Evolutionary conservation across 2,329 filamentous ascomycete species (phyloP), one percentile per base, ranked within the genome.

Genomic region (Cladobotryum mycophilum): DNA sequence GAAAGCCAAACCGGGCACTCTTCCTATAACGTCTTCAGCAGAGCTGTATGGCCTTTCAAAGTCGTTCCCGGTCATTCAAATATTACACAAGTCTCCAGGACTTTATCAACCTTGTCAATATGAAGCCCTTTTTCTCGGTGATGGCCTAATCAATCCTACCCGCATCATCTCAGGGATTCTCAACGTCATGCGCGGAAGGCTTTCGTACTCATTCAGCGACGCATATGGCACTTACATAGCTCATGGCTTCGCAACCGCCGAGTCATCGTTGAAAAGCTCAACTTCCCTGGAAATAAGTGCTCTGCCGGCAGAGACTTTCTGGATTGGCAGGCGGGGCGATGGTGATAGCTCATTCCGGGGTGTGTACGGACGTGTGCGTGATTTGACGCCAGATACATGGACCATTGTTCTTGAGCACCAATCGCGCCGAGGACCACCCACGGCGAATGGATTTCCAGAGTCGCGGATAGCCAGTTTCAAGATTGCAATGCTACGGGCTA

Each of bases 1-100:
- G 17, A 18, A 42, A 14, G 13, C 41, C 9, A 18, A 42, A 17
- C 15, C n/a, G 17, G 41, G 34, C 11, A 20, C 17, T 7, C 15
- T n/a, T 37, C n/a, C 9, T 4, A 20, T 8, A 8, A 41, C 15
- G 2, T 9, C 13, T 3, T 12, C 38, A 5, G 20, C 25, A 13
- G 17, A 25, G 8, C 8, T 25, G 2, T 13, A 22, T 13, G 12
- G 15, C 9, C 18, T 37, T 15, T 40, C 18, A 14, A 35, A 33
- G 4, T 46, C 48, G 14, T 50, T 50, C 22, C 48, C 48, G 6
- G 15, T 50, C 17, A 37, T 40, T 11, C 48, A 50, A 17, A 17
- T 50, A n/a, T 12, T 50, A 4, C 33, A 20, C 18, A 15, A 35
- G 13, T 40, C 17, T 3, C 33, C 15, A n/a, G 34, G 47, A n/a